These are phyloP conservation scores for Spathaspora arborariae DNA, from an alignment of 805 yeast species.

Conservation along the genomic window DNA sequence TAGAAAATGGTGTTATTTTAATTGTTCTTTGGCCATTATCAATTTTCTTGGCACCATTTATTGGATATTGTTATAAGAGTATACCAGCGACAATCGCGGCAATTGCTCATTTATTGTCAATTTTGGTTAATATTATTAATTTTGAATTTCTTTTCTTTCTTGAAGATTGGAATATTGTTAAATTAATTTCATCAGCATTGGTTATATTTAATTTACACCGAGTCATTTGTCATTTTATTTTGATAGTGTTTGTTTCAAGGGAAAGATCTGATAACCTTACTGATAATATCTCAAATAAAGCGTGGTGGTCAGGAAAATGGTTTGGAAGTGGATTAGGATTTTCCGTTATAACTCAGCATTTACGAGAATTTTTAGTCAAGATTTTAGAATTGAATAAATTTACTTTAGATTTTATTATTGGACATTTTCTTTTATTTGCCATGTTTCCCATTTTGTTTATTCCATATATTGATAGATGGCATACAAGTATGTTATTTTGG, in stretches of 20 bases:
- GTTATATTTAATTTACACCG: constrained; percentile 36
- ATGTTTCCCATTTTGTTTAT: constrained; percentile 40
- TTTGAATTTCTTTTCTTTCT: constrained; percentile 36
- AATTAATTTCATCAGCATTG: constrained; percentile 37
- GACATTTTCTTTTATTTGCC: constrained; percentile 38
- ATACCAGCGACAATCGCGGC: constrained; percentile 38
- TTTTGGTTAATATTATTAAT: constrained; percentile 28
- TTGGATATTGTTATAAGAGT: constrained; percentile 26
- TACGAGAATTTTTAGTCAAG: constrained; percentile 45
- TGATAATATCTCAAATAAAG: constrained; percentile 37
- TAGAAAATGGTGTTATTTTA: constrained; percentile 32
- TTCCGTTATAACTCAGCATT: constrained; percentile 38
- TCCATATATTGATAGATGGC: constrained; percentile 48
- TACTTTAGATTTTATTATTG: constrained; percentile 45
- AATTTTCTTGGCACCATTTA: constrained; percentile 33
- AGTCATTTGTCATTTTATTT: constrained; percentile 22
- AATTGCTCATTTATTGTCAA: constrained; percentile 33
- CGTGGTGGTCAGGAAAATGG: constrained; percentile 60
- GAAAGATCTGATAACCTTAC: constrained; percentile 39
- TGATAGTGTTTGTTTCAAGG: constrained; percentile 33
- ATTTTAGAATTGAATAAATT: constrained; percentile 42
- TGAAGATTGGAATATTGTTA: constrained; percentile 40
- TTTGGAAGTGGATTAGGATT: constrained; percentile 33
- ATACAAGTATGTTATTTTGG: constrained; percentile 50
- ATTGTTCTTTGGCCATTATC: constrained; percentile 32